Conservation (phyloP, 164 flowering plant species). For the Malania oleifera region DNA sequence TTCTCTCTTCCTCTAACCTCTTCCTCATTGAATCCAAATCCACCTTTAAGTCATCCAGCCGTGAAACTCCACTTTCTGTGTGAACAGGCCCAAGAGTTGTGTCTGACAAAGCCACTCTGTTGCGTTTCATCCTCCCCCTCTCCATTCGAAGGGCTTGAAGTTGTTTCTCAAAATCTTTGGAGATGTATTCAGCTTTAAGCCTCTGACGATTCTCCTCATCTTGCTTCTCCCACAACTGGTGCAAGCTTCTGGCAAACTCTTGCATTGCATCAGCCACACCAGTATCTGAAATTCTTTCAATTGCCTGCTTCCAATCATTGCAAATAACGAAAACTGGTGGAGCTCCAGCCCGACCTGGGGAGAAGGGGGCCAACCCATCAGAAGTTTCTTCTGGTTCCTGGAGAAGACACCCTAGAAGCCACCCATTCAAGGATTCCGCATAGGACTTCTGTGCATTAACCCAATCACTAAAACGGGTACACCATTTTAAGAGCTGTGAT, state of each 20-base stretch:
- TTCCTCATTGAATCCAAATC: constrained; percentile 73
- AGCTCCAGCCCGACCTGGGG: constrained; percentile 84
- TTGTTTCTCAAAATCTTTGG: constrained; percentile 63
- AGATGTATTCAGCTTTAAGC: constrained; percentile 62
- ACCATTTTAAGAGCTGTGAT: constrained; percentile 72
- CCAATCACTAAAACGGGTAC: constrained; percentile 58
- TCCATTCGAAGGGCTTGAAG: constrained; percentile 41
- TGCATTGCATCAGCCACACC: constrained; percentile 52
- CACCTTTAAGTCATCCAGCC: constrained; percentile 61
- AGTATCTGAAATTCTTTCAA: constrained; percentile 57
- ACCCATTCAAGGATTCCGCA: constrained; percentile 62
- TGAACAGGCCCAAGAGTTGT: constrained; percentile 39
- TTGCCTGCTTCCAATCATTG: constrained; percentile 83
- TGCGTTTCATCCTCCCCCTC: constrained; percentile 28
- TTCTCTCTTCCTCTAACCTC: constrained; percentile 65
- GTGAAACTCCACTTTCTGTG: constrained; percentile 57
- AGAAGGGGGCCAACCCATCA: constrained; percentile 81
- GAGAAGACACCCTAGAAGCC: constrained; percentile 66
- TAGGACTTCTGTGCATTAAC: constrained; percentile 62
- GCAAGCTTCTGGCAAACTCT: constrained; percentile 61
- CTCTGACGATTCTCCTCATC: constrained; percentile 79
- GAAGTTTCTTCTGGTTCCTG: constrained; percentile 70
- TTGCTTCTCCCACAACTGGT: constrained; percentile 74
- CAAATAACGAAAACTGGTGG: constrained; percentile 78
- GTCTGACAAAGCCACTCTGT: constrained; percentile 37